A percentile compares a stretch with the other conserved stretches of the same genome.
Evolutionary conservation across 805 yeast species (phyloP).

Genomic region (Spathaspora girioi): DNA sequence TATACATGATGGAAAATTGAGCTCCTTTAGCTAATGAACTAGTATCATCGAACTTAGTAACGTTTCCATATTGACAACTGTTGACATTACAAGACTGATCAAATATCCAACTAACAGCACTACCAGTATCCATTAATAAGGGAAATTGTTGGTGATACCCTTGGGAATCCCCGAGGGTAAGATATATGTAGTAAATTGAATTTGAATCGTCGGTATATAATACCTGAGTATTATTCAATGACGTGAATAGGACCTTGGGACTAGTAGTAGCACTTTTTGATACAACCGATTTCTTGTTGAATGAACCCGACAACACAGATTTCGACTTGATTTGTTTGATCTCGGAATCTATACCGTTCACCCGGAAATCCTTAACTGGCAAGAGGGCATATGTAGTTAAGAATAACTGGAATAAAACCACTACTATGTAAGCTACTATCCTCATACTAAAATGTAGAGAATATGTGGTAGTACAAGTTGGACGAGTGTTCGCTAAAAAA

Average conservation of each 20-base stretch:
- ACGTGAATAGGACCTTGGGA: not conserved
- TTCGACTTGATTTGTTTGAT: not conserved
- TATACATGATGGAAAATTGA: constrained; percentile 48
- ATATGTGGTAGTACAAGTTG: not conserved
- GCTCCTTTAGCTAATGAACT: constrained; percentile 14
- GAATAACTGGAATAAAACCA: not conserved
- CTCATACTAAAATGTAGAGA: not conserved
- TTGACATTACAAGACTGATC: constrained; percentile 43
- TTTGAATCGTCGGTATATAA: constrained; percentile 17
- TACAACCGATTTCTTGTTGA: not conserved
- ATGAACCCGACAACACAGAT: not conserved
- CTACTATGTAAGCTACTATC: not conserved
- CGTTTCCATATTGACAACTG: constrained; percentile 35
- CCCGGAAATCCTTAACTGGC: not conserved
- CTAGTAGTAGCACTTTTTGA: not conserved
- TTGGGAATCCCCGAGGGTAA: constrained; percentile 10
- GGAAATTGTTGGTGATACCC: constrained; percentile 37
- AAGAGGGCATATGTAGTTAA: not conserved
- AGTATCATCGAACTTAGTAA: constrained; percentile 20
- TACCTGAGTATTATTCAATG: constrained; percentile 10
- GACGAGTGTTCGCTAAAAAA: too few relatives aligned
- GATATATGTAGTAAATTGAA: constrained; percentile 17
- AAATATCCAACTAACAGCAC: constrained; percentile 62
- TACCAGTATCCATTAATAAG: constrained; percentile 61
- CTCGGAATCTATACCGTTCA: not conserved